Conservation (phyloP, 2,329 filamentous ascomycete genomes). For the Xylogone sp. region DNA sequence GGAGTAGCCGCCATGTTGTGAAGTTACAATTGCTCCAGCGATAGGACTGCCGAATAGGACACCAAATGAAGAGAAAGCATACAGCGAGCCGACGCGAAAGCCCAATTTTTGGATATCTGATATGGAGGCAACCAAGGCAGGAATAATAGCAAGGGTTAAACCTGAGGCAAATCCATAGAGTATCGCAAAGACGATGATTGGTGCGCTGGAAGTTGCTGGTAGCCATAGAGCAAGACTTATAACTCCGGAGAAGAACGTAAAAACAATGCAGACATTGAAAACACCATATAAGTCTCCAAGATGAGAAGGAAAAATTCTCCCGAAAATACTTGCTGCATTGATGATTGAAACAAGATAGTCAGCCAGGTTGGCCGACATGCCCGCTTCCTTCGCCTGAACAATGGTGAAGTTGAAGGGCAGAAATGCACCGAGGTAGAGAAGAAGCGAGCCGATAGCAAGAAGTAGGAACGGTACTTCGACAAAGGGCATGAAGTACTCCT, state of each 20-base stretch:
- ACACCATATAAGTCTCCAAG: slow-evolving; percentile 48
- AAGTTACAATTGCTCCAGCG: slow-evolving; percentile 53
- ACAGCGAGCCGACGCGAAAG: slow-evolving; percentile 59
- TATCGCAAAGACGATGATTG: slow-evolving; percentile 58
- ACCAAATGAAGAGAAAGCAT: slow-evolving; percentile 57
- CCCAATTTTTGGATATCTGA: slow-evolving; percentile 65
- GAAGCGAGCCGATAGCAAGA: slow-evolving; percentile 33
- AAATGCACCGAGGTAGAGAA: slow-evolving; percentile 34
- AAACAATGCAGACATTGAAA: slow-evolving; percentile 37
- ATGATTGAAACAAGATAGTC: slow-evolving; percentile 48
- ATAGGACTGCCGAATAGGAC: slow-evolving; percentile 64
- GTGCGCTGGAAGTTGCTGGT: slow-evolving; percentile 45
- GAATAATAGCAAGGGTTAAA: slow-evolving; percentile 33
- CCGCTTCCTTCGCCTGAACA: slow-evolving; percentile 37
- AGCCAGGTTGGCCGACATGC: slow-evolving; percentile 41
- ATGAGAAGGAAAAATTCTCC: slow-evolving; percentile 48
- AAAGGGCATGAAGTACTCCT: slow-evolving; percentile 27
- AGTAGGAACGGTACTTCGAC: slow-evolving; percentile 26
- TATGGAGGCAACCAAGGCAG: slow-evolving; percentile 65
- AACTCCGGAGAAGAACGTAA: slow-evolving; percentile 4
- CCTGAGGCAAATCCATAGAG: slow-evolving; percentile 63
- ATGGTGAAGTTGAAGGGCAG: slow-evolving; percentile 36
- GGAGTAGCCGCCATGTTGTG: slow-evolving; percentile 40
- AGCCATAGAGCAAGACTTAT: slow-evolving; percentile 58
- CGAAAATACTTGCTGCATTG: slow-evolving; percentile 45